Percentiles rank a stretch among this genome's conserved stretches.
Evolutionary conservation across 192 early-diverging fungal species (phyloP).

Genomic region (Bifiguratus adelaidae): DNA sequence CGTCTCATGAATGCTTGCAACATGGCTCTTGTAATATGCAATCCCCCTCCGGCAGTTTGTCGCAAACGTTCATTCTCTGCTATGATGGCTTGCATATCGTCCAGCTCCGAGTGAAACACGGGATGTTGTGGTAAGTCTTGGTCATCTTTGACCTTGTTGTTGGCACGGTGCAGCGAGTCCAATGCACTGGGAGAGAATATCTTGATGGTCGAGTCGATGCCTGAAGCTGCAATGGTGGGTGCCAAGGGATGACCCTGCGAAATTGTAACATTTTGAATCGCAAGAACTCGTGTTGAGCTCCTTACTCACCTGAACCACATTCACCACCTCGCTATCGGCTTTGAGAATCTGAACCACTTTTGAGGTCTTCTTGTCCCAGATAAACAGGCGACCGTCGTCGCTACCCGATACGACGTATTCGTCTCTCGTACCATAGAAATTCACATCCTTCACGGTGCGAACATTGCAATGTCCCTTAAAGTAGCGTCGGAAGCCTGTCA

Average conservation of each 20-base stretch:
- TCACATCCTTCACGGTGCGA: constrained; percentile 64
- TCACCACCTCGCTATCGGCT: constrained; percentile 52
- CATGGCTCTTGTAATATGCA: background rate
- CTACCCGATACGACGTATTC: constrained; percentile 66
- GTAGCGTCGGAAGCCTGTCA: background rate
- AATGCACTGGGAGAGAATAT: constrained; percentile 43
- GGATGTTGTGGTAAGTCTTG: background rate
- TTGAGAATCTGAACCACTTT: constrained; percentile 49
- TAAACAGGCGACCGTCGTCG: constrained; percentile 59
- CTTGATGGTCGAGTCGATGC: constrained; percentile 67
- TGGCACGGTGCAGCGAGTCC: too few relatives aligned
- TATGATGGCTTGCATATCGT: background rate
- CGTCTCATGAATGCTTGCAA: background rate
- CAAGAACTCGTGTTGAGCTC: background rate
- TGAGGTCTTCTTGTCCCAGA: constrained; percentile 54
- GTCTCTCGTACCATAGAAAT: constrained; percentile 54
- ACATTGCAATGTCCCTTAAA: constrained; percentile 19
- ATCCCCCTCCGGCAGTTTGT: background rate
- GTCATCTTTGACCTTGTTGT: too few relatives aligned
- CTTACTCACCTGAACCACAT: constrained; percentile 18
- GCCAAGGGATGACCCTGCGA: constrained; percentile 39
- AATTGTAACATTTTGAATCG: background rate
- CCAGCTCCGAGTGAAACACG: background rate
- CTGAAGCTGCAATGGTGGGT: constrained; percentile 45
- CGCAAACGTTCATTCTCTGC: background rate